phyloP scores from a whole-genome alignment of 2,329 filamentous ascomycete genomes.

The Colletotrichum simmondsii region DNA sequence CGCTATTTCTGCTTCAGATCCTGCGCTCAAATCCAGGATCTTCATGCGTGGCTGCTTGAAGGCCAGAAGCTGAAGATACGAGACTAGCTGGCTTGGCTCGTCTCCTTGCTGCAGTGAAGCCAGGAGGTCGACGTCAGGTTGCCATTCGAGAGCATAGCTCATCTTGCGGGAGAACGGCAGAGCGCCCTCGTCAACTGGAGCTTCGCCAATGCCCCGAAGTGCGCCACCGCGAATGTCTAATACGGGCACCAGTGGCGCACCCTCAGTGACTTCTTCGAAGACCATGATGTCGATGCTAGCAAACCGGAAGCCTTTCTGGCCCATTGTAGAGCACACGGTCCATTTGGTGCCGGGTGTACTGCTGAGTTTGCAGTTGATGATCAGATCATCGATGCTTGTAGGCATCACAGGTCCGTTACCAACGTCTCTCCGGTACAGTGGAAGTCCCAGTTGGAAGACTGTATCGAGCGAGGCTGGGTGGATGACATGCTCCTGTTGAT shows the following conservation, averaged over 20 bases:
- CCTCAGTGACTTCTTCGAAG: background rate
- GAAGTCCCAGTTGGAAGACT: constrained; percentile 1
- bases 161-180: background rate
- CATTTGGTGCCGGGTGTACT: background rate
- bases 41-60: constrained; percentile 28
- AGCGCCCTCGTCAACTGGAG: background rate
- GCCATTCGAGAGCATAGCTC: background rate
- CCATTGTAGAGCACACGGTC: background rate
- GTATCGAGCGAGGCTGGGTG: constrained; percentile 46
- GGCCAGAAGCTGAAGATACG: constrained; percentile 17
- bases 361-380: background rate
- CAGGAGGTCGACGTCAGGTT: background rate
- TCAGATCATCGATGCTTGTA: background rate
- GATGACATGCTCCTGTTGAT: constrained; percentile 41
- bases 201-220: constrained; percentile 1
- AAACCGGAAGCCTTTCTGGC: background rate
- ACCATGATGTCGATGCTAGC: background rate
- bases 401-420: constrained; percentile 1
- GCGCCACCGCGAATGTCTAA: background rate
- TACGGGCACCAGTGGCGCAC: background rate
- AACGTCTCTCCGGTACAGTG: background rate
- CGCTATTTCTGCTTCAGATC: constrained; percentile 52
- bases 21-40: constrained; percentile 51
- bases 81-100: background rate
- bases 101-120: background rate